Base-by-base conservation (phyloP, 345 rosid genomes). In the Adansonia digitata region DNA sequence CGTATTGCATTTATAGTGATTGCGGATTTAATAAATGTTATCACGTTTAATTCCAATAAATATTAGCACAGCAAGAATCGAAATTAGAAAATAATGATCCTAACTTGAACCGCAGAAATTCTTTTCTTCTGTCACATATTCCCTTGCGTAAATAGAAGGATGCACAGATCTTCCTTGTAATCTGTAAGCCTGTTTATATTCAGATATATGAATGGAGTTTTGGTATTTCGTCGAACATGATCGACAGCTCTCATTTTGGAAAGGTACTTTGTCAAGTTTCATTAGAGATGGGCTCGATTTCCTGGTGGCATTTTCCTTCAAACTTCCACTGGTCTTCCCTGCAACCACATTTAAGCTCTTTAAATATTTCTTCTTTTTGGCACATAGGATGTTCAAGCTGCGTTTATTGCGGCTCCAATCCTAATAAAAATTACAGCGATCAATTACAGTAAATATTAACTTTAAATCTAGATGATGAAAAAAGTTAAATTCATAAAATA, bases 261-360 rank as follows among this genome's bases (percentile, higher is more conserved):
- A 73, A 97, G 95, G 80, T 92, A 91, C 80, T 86, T 90, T 17
- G 79, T 75, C 39, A 92, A 74, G 56, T 82, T 24, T 80, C 74
- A 48, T 90, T 83, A 34, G 65, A 85, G 55, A 94, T 78, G 31
- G 97, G 97, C 74, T 90, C 93, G 10, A 87, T 87, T 86, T 92
- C 98, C 55, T 77, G 84, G 80, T 90, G 91, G 73, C 98, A 92
- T 81, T 86, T 85, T 64, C 98, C 97, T 80, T 94, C 94, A 5
- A 94, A 91, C 79, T 88, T 92, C 95, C 97, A 94, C 18, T 82
- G 97, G 48, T 94, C 97, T 60, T 97, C 91, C 80, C 97, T 92
- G 83, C 67, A 70, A 75, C 46, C 78, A 68, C 55, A 80, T 48
- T 69, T 48, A 18, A 18, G 48, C 48, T 37, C 17, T 63, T 63